phyloP scores from a whole-genome alignment of 2,329 filamentous ascomycete species.

The Leptographium procerum region DNA sequence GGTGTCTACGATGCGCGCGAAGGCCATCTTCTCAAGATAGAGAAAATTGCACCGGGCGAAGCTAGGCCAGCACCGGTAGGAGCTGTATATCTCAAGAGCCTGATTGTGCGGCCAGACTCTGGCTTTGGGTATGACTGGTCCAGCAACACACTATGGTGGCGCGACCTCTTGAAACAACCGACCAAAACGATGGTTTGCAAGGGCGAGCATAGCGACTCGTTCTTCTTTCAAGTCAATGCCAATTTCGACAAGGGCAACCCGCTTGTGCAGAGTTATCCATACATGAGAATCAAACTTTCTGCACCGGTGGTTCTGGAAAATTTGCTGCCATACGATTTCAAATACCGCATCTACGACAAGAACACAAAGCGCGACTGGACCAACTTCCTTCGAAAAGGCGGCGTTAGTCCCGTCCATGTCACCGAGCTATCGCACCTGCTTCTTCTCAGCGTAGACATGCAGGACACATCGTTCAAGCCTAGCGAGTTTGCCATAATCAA shows the following conservation, averaged over 20 bases:
- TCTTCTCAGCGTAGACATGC: constrained; percentile 87
- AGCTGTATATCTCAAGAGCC: constrained; percentile 77
- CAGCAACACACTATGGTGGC: constrained; percentile 82
- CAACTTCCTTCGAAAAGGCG: constrained; percentile 92
- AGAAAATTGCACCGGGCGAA: constrained; percentile 91
- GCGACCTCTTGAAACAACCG: constrained; percentile 72
- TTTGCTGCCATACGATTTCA: constrained; percentile 92
- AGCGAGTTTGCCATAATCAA: constrained; percentile 99
- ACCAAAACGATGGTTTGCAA: constrained; percentile 82
- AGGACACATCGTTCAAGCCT: constrained; percentile 86
- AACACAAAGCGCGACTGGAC: constrained; percentile 98
- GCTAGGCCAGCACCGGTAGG: constrained; percentile 83
- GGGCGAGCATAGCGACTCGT: constrained; percentile 76
- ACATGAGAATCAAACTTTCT: constrained; percentile 86
- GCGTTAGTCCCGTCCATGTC: constrained; percentile 92
- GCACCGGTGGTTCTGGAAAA: constrained; percentile 93
- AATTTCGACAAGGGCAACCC: constrained; percentile 76
- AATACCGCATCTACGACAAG: constrained; percentile 97
- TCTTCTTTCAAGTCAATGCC: constrained; percentile 94
- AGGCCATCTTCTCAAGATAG: constrained; percentile 88
- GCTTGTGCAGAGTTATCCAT: constrained; percentile 72
- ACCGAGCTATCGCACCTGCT: constrained; percentile 91
- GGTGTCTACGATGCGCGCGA: constrained; percentile 82
- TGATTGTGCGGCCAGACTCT: constrained; percentile 82
- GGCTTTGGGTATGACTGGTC: constrained; percentile 97